Evolutionary conservation across 768 basidiomycete genomes (phyloP), one percentile per base, ranked within the genome.

Genomic region (Suillus subluteus): DNA sequence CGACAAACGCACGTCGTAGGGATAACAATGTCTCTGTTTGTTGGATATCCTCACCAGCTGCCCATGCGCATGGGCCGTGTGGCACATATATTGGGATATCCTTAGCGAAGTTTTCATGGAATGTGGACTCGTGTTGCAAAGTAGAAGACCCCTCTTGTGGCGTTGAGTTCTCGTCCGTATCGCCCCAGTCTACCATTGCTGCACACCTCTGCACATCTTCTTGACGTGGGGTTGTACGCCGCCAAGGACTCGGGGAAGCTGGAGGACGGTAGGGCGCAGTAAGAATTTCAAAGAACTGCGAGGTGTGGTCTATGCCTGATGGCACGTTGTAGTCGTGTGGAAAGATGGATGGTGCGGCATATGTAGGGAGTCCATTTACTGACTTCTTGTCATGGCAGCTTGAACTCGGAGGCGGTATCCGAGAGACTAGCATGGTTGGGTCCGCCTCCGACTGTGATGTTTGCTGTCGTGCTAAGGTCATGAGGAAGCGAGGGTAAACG

Each of bases 31-130:
- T 69, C 50, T 64, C 71, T 43, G 78, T 69, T 62, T 76, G 62
- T 21, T 79, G 64, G 56, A 78, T 55, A 30, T 73, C 56, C 30
- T 71, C 67, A 11, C 73, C 76, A 16, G 68, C 72, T 6, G 78
- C 70, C 78, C 76, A 79, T 1, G 75, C 72, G 71, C 73, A 78
- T 2, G 56, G 69, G 48, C 76, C 76, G n/a, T 78, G 76, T n/a
- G 76, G 78, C 37, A 65, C 58, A 43, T 78, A 78, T 30, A 78
- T 65, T 52, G 71, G 73, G 8, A 50, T 16, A 41, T 48, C 32
- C 30, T 61, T 72, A 69, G 32, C 78, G 65, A 6, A 70, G 68
- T 23, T 37, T 66, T n/a, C 54, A 64, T 16, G 65, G 21, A 55
- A 30, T 40, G 66, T 37, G 65, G 35, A 13, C 59, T 64, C 38